Conservation (phyloP, 805 yeast species). For the Metschnikowia rubicola region DNA sequence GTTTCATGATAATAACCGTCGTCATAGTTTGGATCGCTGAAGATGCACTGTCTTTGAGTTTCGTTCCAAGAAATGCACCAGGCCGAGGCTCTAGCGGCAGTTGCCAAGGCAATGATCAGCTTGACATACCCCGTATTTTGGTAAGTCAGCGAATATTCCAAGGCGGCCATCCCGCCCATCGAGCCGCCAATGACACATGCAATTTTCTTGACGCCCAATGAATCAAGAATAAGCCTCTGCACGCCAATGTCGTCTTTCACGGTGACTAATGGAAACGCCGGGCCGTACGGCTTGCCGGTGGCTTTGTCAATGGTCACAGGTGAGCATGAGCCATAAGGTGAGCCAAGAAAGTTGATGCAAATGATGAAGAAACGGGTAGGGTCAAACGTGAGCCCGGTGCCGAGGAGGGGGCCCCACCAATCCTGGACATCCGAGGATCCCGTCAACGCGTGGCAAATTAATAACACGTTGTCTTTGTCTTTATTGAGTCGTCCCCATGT, state of each 20-base stretch:
- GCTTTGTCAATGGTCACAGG: conserved; percentile 81
- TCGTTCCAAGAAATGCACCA: conserved; percentile 99
- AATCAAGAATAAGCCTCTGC: conserved; percentile 74
- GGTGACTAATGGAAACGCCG: conserved; percentile 90
- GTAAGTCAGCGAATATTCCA: conserved; percentile 73
- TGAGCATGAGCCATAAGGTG: conserved; percentile 94
- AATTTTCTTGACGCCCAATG: conserved; percentile 69
- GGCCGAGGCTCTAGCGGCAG: conserved; percentile 91
- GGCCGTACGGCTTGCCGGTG: conserved; percentile 79
- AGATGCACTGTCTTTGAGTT: conserved; percentile 94
- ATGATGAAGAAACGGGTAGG: conserved; percentile 82
- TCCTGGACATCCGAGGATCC: conserved; percentile 94
- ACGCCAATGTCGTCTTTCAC: conserved; percentile 88
- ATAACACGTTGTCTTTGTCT: conserved; percentile 67
- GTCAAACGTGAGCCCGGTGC: conserved; percentile 84
- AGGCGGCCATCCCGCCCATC: conserved; percentile 97
- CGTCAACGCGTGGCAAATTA: conserved; percentile 94
- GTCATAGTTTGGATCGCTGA: conserved; percentile 87
- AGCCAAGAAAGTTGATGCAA: conserved; percentile 89
- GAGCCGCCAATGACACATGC: conserved; percentile 95
- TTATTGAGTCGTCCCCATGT: conserved; percentile 89
- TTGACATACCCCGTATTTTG: conserved; percentile 66
- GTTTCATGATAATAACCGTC: conserved; percentile 80
- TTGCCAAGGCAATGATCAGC: conserved; percentile 78
- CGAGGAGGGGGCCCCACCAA: conserved; percentile 98